Evolutionary conservation across 2,329 filamentous ascomycete genomes (phyloP).

Genomic region (Chaetomiaceae sp.): DNA sequence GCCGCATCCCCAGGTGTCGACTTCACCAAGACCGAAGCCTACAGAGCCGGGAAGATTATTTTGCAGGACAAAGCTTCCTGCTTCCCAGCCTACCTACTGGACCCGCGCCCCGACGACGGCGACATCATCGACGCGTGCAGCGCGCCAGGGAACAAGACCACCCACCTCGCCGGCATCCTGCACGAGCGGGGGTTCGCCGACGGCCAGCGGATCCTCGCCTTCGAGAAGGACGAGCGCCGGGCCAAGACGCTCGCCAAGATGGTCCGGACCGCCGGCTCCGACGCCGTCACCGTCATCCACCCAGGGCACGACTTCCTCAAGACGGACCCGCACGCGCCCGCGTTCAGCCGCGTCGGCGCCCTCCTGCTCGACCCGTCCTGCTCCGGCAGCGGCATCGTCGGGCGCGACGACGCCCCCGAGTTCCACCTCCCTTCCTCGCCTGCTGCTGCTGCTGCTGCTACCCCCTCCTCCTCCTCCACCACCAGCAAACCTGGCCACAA

Average conservation of each 20-base stretch:
- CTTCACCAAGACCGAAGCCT: slow-evolving; percentile 66
- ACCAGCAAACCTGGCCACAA: slow-evolving; percentile 10
- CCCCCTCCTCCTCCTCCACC: not conserved
- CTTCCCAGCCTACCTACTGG: slow-evolving; percentile 84
- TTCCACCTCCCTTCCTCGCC: slow-evolving; percentile 50
- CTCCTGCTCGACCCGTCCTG: slow-evolving; percentile 90
- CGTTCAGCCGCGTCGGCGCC: slow-evolving; percentile 66
- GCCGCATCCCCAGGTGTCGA: slow-evolving; percentile 69
- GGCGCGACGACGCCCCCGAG: slow-evolving; percentile 70
- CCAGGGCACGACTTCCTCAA: slow-evolving; percentile 76
- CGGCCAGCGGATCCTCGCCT: slow-evolving; percentile 60
- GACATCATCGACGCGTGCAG: slow-evolving; percentile 89
- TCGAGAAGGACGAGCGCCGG: slow-evolving; percentile 67
- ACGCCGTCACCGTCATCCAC: slow-evolving; percentile 59
- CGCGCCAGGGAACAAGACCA: slow-evolving; percentile 96
- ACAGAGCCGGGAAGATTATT: slow-evolving; percentile 71
- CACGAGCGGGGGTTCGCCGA: slow-evolving; percentile 31
- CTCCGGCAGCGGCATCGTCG: slow-evolving; percentile 90
- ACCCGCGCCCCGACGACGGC: slow-evolving; percentile 60
- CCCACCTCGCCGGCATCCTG: slow-evolving; percentile 77
- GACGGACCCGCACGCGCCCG: slow-evolving; percentile 56
- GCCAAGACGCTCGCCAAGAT: slow-evolving; percentile 77
- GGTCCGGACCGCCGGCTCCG: slow-evolving; percentile 70
- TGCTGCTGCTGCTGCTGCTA: not conserved
- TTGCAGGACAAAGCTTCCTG: slow-evolving; percentile 96